Conservation (phyloP, 2,329 filamentous ascomycete species). For the Cladorrhinum sp. region DNA sequence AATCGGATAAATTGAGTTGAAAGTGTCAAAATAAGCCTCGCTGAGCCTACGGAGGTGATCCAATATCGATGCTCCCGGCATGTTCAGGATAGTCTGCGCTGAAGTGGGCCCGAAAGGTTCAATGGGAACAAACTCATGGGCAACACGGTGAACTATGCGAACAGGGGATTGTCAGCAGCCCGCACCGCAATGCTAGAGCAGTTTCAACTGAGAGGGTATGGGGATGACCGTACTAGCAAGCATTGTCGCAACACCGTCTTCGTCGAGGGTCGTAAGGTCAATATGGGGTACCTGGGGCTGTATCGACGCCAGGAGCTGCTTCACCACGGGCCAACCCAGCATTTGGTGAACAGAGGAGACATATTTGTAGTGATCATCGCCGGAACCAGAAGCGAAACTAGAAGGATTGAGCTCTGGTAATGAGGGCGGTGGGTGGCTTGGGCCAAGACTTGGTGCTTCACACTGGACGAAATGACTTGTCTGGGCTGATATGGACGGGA, state of each 20-base stretch:
- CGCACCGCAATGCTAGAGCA: not conserved
- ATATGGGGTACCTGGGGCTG: conserved; percentile 33
- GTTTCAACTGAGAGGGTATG: not conserved
- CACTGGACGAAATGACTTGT: not conserved
- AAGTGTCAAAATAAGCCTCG: conserved; percentile 57
- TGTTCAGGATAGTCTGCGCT: conserved; percentile 2
- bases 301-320: conserved; percentile 38
- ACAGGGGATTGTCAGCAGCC: not conserved
- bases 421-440: conserved; percentile 10
- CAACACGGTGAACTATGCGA: conserved; percentile 27
- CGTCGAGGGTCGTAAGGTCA: conserved; percentile 34
- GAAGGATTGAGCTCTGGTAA: conserved; percentile 22
- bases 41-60: conserved; percentile 50
- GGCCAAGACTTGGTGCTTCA: conserved; percentile 1
- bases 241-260: conserved; percentile 37
- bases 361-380: conserved; percentile 32
- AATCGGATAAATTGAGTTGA: conserved; percentile 58
- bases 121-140: conserved; percentile 21
- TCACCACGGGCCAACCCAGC: conserved; percentile 48
- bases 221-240: conserved; percentile 20
- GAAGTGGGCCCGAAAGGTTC: conserved; percentile 7
- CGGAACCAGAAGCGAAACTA: conserved; percentile 15
- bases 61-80: conserved; percentile 27
- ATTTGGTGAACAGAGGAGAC: conserved; percentile 48
- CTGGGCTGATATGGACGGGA: conserved; percentile 2